Percentiles rank a stretch among this genome's conserved stretches.
These are phyloP conservation scores for Rhodosporidiobolus sp. DNA, from an alignment of 768 basidiomycete genomes.

Conservation along the genomic window DNA sequence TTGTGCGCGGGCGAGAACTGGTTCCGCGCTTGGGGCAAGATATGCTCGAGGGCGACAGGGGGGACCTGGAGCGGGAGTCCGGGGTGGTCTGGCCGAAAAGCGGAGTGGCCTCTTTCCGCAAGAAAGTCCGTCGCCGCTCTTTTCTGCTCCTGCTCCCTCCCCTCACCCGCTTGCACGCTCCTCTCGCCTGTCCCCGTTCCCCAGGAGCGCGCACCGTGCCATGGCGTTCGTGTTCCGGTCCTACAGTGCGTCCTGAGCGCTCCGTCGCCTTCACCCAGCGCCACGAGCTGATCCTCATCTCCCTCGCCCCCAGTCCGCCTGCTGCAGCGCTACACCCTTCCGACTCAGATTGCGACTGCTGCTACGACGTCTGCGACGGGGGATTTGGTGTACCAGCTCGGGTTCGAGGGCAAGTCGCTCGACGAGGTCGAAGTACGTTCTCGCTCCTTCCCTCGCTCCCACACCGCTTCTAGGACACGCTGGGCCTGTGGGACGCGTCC, in stretches of 20 bases:
- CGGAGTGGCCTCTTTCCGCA: too few species aligned
- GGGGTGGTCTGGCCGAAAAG: too few species aligned
- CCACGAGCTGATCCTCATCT: background rate
- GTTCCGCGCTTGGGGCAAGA: background rate
- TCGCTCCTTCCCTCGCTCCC: background rate
- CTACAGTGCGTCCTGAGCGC: slow-evolving; percentile 14
- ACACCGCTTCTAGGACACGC: background rate
- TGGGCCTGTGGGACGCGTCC: too few species aligned
- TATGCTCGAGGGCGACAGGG: too few species aligned
- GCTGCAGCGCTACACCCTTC: slow-evolving; percentile 34
- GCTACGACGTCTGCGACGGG: slow-evolving; percentile 8
- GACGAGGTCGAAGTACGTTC: slow-evolving; percentile 32
- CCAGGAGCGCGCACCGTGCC: too few species aligned
- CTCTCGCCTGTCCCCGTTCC: background rate
- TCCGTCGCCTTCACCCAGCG: background rate
- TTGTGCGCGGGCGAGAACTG: too few species aligned
- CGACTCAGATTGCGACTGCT: slow-evolving; percentile 43
- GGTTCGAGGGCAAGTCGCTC: slow-evolving; percentile 13
- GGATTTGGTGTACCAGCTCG: slow-evolving; percentile 26
- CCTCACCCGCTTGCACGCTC: background rate
- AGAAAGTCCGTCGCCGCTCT: too few species aligned
- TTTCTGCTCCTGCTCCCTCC: too few species aligned
- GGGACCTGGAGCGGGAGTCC: too few species aligned
- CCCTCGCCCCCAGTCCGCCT: slow-evolving; percentile 5
- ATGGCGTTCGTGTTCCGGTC: slow-evolving; percentile 29